phyloP scores from a whole-genome alignment of 1,284 basidiomycete genomes.

The Singerocomus inundabilis region DNA sequence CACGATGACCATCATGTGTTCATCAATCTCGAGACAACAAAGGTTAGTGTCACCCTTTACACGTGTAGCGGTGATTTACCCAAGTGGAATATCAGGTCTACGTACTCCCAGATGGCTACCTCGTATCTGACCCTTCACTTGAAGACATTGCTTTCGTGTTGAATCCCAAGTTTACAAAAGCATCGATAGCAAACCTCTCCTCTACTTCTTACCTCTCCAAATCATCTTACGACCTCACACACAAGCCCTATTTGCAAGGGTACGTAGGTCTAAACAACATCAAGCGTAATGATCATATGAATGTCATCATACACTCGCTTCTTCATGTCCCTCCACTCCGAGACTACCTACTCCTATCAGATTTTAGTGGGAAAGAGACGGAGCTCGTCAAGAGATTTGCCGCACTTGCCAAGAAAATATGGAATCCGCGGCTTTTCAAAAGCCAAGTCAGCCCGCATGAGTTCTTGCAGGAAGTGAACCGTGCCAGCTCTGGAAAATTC shows the following conservation, averaged over 20 bases:
- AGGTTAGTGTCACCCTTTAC: constrained; percentile 49
- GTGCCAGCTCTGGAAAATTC: constrained; percentile 86
- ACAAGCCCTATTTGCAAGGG: constrained; percentile 85
- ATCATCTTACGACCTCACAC: constrained; percentile 81
- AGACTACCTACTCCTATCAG: constrained; percentile 80
- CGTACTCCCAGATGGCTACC: constrained; percentile 97
- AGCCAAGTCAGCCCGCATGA: constrained; percentile 98
- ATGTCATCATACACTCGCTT: constrained; percentile 93
- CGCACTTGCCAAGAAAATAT: constrained; percentile 85
- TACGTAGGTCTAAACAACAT: constrained; percentile 98
- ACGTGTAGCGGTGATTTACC: constrained; percentile 21
- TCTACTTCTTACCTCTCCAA: constrained; percentile 62
- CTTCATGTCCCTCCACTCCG: constrained; percentile 90
- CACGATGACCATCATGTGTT: constrained; percentile 98
- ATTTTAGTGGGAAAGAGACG: constrained; percentile 68
- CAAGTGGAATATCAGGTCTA: constrained; percentile 66
- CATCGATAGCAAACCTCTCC: constrained; percentile 51
- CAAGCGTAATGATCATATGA: constrained; percentile 96
- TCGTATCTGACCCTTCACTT: constrained; percentile 91
- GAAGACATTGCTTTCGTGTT: constrained; percentile 94
- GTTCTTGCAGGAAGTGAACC: constrained; percentile 93
- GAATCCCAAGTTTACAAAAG: constrained; percentile 74
- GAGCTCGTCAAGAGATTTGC: constrained; percentile 90
- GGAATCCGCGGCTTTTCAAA: constrained; percentile 97
- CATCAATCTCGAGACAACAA: constrained; percentile 91